Evolutionary conservation across 208 protist genomes (phyloP).

Genomic region (Trypanosoma avium): DNA sequence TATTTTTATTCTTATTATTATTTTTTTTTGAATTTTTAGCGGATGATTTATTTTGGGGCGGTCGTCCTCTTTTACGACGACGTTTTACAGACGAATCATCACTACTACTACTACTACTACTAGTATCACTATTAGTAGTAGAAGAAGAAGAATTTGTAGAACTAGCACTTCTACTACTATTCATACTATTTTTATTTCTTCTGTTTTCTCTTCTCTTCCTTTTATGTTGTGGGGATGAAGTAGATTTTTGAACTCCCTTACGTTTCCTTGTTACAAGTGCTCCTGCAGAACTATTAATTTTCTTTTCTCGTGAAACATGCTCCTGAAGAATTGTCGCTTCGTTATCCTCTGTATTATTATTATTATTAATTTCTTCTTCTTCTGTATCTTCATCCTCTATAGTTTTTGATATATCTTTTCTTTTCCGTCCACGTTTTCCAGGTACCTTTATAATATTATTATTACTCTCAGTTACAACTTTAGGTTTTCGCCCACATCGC

Average conservation of each 20-base stretch:
- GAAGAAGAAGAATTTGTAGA: conserved; percentile 2
- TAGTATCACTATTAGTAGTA: neutral
- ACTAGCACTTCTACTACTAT: neutral
- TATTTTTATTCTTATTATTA: neutral
- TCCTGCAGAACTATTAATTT: too few species aligned
- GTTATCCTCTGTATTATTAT: neutral
- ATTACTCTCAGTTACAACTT: too few species aligned
- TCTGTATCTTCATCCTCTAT: neutral
- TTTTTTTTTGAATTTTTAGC: too few species aligned
- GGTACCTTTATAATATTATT: too few species aligned
- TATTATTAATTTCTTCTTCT: neutral
- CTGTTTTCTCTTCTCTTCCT: neutral
- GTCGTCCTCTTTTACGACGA: neutral
- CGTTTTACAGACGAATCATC: neutral
- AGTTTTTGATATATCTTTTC: neutral
- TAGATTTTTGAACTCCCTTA: too few species aligned
- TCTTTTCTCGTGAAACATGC: too few species aligned
- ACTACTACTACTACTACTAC: neutral
- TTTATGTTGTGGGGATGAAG: too few species aligned
- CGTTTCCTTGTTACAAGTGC: too few species aligned
- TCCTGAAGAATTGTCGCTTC: neutral
- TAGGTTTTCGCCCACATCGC: neutral
- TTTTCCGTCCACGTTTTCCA: neutral
- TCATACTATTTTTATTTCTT: neutral
- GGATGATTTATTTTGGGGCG: conserved; percentile 2